Base-by-base conservation (phyloP, 208 protist genomes). In the Chromosphaera perkinsii region DNA sequence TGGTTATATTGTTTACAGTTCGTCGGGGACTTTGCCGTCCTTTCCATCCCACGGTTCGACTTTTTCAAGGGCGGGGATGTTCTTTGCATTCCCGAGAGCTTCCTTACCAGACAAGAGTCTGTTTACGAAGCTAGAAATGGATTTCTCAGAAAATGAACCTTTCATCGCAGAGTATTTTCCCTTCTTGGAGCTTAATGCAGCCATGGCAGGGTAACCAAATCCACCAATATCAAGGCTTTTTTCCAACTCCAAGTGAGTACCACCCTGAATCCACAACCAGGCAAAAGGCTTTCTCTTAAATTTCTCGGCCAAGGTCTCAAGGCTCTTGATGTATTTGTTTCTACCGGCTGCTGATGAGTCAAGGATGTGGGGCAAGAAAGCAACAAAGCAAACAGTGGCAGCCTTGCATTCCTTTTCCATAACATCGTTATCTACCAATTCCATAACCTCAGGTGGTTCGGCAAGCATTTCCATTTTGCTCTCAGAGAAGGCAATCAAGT, bases 311-410 rank as follows among this genome's bases (percentile, higher is more conserved):
- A 67, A 9, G 17, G 9, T 22, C 54, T 59, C 58, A 4, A 66
- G 35, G 29, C 33, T 64, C 20, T 59, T 43, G 43, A 75, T 63
- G 61, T 51, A 56, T 22, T 32, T 32, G 9, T 75, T 75, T n/a
- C 70, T 33, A 20, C 51, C 70, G 5, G 24, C n/a, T 2, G 70
- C 70, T 31, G 24, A 24, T 9, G 36, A 63, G 33, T 75, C 70
- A 7, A 75, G 62, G 31, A 75, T 75, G 42, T 75, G 55, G 1
- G 70, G 70, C 31, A 75, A 27, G 20, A 75, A 49, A 1, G 20
- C 31, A 14, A 75, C 29, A 43, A 75, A 27, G 47, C 70, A 75
- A 1, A 69, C 14, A 39, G 27, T 29, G 20, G 3, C 4, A 1
- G 27, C 31, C 20, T 24, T 66, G 60, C 60, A 66, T 12, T 9